Base-by-base conservation (phyloP, 208 protist species). In the Naegleria lovaniensis region DNA sequence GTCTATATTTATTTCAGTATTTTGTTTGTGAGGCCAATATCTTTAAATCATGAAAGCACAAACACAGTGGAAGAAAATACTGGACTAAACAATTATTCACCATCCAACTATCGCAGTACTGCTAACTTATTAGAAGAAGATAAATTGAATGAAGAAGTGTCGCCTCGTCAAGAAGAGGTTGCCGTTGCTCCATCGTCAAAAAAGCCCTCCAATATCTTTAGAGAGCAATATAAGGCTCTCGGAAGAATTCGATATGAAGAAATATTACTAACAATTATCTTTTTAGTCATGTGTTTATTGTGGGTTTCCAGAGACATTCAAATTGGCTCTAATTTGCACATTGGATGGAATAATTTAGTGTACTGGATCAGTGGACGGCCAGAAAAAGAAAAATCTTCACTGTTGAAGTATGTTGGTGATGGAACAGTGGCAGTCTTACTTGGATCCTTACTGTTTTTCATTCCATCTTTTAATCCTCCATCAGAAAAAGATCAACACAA, bases 381-480 rank as follows among this genome's bases (percentile, higher is more conserved):
- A 19, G 51, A 58, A 15, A 58, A 58, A 15, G 51, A 58, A 58
- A 58, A 58, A 58, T 58, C 51, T 19, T 5, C 51, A 58, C 51
- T 58, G 51, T 19, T 75, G 6, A 88, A 59, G 2, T 88, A 67
- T 59, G 0, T 16, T 11, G 22, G 4, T 19, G 85, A 88, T 88
- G 85, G 85, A 29, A 59, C 43, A 22, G 43, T 59, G 52, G 85
- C 85, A 38, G n/a, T 88, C 6, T 88, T 88, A 5, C 52, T 88
- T 88, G 85, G 29, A 5, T 5, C 39, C 3, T 36, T 88, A 19
- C 25, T 88, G n/a, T 88, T 88, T 16, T 43, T 88, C 39, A 59
- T 88, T 40, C 85, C 85, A 25, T 51, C 85, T 16, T 43, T 29
- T 29, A 88, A 75, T 75, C 3, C 15, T 5, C 58, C 58, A 29